These are phyloP conservation scores for Amoebophrya sp. DNA, from an alignment of 169 alveolate species.

Conservation along the genomic window DNA sequence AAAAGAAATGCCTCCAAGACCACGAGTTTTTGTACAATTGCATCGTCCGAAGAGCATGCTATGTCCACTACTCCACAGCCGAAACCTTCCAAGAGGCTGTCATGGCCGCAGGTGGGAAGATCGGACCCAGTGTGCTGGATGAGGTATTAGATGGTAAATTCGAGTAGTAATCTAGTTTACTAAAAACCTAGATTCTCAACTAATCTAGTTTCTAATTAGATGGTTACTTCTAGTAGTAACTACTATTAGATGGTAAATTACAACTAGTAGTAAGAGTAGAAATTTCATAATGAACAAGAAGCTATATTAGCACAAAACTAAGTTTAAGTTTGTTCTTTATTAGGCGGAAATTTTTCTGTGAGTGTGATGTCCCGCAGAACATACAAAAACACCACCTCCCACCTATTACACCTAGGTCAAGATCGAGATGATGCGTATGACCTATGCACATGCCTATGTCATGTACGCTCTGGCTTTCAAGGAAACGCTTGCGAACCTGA, in stretches of 20 bases:
- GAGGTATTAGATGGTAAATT: background rate
- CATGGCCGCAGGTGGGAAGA: conserved; percentile 23
- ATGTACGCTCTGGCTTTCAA: background rate
- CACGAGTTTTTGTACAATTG: background rate
- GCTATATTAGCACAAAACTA: too few relatives aligned
- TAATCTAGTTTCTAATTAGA: too few relatives aligned
- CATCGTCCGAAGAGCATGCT: background rate
- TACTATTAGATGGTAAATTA: too few relatives aligned
- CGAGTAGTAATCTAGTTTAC: too few relatives aligned
- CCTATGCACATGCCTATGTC: background rate
- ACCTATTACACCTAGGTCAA: too few relatives aligned
- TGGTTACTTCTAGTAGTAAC: background rate
- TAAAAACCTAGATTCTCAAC: too few relatives aligned
- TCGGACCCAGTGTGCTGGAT: background rate
- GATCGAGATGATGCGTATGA: conserved; percentile 25
- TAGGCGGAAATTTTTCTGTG: too few relatives aligned
- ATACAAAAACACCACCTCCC: too few relatives aligned
- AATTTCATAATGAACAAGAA: too few relatives aligned
- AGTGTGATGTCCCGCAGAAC: too few relatives aligned
- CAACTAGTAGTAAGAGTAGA: too few relatives aligned
- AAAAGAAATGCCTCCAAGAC: background rate
- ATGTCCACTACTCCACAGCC: background rate
- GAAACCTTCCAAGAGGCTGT: background rate
- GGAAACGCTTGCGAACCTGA: background rate
- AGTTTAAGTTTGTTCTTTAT: too few relatives aligned